Base-by-base conservation (phyloP, 768 basidiomycete species). In the Omphalotus guepiniiformis region DNA sequence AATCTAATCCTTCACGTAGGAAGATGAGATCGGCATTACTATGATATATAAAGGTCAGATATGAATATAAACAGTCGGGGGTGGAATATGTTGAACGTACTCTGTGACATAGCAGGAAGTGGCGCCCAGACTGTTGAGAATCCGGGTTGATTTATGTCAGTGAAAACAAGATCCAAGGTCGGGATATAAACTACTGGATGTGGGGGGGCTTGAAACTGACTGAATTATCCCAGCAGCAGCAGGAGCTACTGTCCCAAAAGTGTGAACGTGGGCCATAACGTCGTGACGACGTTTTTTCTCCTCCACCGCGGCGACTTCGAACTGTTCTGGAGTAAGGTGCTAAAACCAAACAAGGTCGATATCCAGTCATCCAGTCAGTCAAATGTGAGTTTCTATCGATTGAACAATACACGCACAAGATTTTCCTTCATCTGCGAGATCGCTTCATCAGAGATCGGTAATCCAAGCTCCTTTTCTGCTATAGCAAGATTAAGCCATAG, bases 41-140 rank as follows among this genome's bases (percentile, higher is more conserved):
- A 58, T 5, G 48, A 7, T 44, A 39, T 16, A 53, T n/a, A 46
- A 23, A 30, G 18, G 48, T 32, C 43, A 13, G 40, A 42, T 29
- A 44, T 25, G 39, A 44, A 43, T 40, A 12, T 21, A 41, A 11
- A 28, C 18, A 38, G 26, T 23, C 44, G 3, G 12, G 16, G 15
- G 26, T 25, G 42, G 29, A 15, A 34, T 37, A 40, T 41, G 19
- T 23, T n/a, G n/a, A n/a, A 73, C 83, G 55, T 53, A 95, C 93
- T 99, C 96, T 23, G 96, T 98, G 46, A 98, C 96, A 70, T 94
- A 99, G 70, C 96, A 99, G 2, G 95, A 98, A 7, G 96, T 99
- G 23, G 95, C 95, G 36, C 95, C 95, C 35, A 98, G 69, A 63
- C 92, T 91, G 48, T 50, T 51, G 38, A 48, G 36, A 12, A n/a